phyloP scores from a whole-genome alignment of 2,329 filamentous ascomycete genomes.

The Fusarium albosuccineum region DNA sequence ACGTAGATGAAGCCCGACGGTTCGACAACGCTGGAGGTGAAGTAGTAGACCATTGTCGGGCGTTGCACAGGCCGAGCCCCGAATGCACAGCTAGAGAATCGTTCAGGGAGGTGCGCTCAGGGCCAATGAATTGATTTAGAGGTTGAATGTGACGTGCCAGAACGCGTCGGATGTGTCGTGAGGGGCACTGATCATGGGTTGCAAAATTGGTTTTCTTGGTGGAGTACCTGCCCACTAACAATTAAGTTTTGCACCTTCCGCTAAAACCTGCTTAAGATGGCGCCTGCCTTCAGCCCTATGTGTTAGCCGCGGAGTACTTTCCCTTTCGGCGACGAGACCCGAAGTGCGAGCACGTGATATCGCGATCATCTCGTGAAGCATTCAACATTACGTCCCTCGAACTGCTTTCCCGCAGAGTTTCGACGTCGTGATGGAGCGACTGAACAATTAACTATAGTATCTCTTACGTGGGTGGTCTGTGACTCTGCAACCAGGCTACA shows the following conservation, averaged over 20 bases:
- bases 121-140: not conserved
- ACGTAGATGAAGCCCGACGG: conserved; percentile 93
- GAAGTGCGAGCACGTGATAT: conserved; percentile 21
- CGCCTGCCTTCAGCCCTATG: not conserved
- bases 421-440: too few species aligned
- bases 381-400: not conserved
- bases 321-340: not conserved
- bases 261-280: not conserved
- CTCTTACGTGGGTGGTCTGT: too few species aligned
- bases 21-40: conserved; percentile 85
- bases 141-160: not conserved
- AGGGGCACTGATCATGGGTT: conserved; percentile 33
- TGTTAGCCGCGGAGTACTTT: not conserved
- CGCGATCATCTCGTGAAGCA: conserved; percentile 3
- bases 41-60: conserved; percentile 91
- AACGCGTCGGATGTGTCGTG: conserved; percentile 6
- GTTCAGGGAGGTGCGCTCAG: not conserved
- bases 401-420: too few species aligned
- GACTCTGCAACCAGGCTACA: too few species aligned
- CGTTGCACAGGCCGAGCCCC: fast-evolving
- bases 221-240: conserved; percentile 35
- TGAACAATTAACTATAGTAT: too few species aligned
- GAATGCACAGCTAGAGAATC: too few species aligned
- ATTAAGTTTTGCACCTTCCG: fast-evolving
- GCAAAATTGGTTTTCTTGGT: conserved; percentile 39